Conservation (phyloP, 257 asterid species). For the Misopates orontium region DNA sequence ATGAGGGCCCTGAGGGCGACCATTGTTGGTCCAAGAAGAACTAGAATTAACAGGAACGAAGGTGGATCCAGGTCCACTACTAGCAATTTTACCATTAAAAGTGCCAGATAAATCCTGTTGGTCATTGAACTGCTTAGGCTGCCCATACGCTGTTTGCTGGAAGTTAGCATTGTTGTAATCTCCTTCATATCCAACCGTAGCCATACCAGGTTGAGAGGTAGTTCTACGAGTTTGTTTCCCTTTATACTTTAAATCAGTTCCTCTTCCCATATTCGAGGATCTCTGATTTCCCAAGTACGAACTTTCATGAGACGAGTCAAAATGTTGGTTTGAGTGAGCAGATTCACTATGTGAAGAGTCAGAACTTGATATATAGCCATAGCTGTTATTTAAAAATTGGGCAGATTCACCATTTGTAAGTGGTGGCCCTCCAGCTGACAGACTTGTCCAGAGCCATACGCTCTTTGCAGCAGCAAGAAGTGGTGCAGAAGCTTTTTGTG, state of each 20-base stretch:
- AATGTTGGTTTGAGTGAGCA: constrained; percentile 45
- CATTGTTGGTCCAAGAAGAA: constrained; percentile 41
- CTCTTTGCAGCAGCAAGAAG: constrained; percentile 55
- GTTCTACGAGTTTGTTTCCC: constrained; percentile 60
- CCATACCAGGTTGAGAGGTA: constrained; percentile 49
- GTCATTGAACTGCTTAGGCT: constrained; percentile 58
- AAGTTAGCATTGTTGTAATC: constrained; percentile 50
- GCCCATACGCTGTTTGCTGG: constrained; percentile 51
- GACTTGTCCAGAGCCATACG: constrained; percentile 59
- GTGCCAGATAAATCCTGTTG: constrained; percentile 49
- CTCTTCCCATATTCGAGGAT: constrained; percentile 66
- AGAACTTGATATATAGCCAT: constrained; percentile 41
- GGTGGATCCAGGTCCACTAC: constrained; percentile 43
- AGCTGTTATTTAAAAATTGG: constrained; percentile 51
- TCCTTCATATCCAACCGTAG: constrained; percentile 53
- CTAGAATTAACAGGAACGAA: constrained; percentile 41
- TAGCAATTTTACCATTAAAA: constrained; percentile 40
- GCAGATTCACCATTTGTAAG: constrained; percentile 27
- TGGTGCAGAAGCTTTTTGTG: constrained; percentile 43
- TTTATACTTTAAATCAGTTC: constrained; percentile 61
- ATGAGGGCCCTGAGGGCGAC: constrained; percentile 49
- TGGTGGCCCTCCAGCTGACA: constrained; percentile 42
- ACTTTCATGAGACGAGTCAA: constrained; percentile 50
- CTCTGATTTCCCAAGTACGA: constrained; percentile 58
- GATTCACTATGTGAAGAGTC: constrained; percentile 48